A percentile compares a stretch with the other conserved stretches of the same genome.
phyloP scores from a whole-genome alignment of 2,329 filamentous ascomycete species.

The Triangularia verruculosa region DNA sequence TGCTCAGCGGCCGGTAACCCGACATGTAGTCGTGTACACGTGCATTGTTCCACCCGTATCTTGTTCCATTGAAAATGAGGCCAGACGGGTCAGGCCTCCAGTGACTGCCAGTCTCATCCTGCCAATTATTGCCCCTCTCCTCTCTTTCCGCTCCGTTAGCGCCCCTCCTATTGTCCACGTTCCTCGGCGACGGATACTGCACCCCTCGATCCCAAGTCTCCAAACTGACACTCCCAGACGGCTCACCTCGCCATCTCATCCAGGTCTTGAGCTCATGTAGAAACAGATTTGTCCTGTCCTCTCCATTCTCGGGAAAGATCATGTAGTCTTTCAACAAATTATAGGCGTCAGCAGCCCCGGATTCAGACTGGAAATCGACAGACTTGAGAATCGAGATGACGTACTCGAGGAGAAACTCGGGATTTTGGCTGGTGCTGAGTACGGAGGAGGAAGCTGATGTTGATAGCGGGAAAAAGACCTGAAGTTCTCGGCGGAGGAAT shows the following conservation, averaged over 20 bases:
- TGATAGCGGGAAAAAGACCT: conserved; percentile 72
- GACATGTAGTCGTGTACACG: not conserved
- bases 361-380: conserved; percentile 75
- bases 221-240: conserved; percentile 45
- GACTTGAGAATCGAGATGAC: conserved; percentile 79
- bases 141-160: not conserved
- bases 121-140: conserved; percentile 8
- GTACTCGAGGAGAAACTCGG: conserved; percentile 84
- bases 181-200: conserved; percentile 54
- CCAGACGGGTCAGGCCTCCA: conserved; percentile 20
- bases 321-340: conserved; percentile 74
- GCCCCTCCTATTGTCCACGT: not conserved
- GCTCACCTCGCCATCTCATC: conserved; percentile 71
- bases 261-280: conserved; percentile 82
- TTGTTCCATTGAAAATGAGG: not conserved
- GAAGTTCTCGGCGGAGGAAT: conserved; percentile 81
- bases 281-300: conserved; percentile 44
- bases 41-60: not conserved
- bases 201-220: conserved; percentile 78
- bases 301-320: conserved; percentile 39
- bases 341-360: conserved; percentile 69
- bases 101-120: conserved; percentile 19
- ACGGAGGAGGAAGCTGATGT: conserved; percentile 22
- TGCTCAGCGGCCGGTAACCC: too few species aligned
- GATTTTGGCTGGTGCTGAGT: conserved; percentile 48